Conservation (phyloP, 2,329 filamentous ascomycete genomes). For the Didymosphaeria variabile region DNA sequence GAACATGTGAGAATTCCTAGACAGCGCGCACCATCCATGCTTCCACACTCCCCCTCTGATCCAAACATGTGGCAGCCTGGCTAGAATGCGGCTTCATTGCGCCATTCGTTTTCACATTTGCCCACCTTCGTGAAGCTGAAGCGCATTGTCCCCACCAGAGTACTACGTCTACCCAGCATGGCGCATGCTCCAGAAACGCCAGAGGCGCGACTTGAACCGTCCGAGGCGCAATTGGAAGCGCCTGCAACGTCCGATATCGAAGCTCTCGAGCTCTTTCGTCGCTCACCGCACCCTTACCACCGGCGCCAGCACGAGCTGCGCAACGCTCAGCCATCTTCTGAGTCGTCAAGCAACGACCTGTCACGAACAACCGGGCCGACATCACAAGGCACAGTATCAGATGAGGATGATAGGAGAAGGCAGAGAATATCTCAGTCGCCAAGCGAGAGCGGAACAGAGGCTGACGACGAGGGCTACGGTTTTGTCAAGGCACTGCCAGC, state of each 20-base stretch:
- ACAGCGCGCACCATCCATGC: conserved; percentile 28
- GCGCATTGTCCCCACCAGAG: conserved; percentile 1
- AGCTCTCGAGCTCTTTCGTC: conserved; percentile 46
- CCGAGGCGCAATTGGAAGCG: conserved; percentile 30
- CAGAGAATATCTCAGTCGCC: conserved; percentile 52
- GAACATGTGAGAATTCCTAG: conserved; percentile 38
- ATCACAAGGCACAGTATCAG: conserved; percentile 32
- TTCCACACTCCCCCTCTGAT: conserved; percentile 20
- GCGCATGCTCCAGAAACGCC: conserved; percentile 24
- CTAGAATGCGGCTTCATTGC: conserved; percentile 9
- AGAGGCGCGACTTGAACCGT: conserved; percentile 28
- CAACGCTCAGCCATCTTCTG: conserved; percentile 27
- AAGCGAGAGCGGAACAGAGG: conserved; percentile 93
- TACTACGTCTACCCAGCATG: conserved; percentile 22
- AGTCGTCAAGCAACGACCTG: conserved; percentile 29
- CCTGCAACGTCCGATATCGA: conserved; percentile 35
- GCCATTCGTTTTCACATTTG: conserved; percentile 5
- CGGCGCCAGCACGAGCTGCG: conserved; percentile 41
- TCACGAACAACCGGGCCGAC: conserved; percentile 28
- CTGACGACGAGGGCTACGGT: conserved; percentile 83
- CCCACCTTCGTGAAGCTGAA: conserved; percentile 22
- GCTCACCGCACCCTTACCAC: conserved; percentile 51
- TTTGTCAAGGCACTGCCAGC: conserved; percentile 86
- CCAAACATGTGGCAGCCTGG: conserved; percentile 26
- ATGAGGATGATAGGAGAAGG: conserved; percentile 37